These are phyloP conservation scores for Leccinum aurantiacum DNA, from an alignment of 768 basidiomycete genomes.

Conservation along the genomic window DNA sequence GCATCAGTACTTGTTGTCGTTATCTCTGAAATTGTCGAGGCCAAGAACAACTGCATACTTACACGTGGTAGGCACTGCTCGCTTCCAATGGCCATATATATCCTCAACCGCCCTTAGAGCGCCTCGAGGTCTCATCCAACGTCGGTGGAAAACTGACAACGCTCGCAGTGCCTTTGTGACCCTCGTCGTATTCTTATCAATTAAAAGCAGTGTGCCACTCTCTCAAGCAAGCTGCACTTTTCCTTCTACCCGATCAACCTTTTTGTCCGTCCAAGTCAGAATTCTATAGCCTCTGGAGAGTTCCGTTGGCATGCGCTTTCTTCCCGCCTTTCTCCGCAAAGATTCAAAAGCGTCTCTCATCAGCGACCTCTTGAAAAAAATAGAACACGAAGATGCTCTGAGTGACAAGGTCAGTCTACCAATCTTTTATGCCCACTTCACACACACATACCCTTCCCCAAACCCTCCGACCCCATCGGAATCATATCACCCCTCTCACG, in stretches of 20 bases:
- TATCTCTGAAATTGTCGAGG: background rate
- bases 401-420: conserved; percentile 24
- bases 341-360: conserved; percentile 25
- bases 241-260: conserved; percentile 9
- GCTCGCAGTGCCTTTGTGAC: conserved; percentile 10
- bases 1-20: too few species aligned
- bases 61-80: background rate
- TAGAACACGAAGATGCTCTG: conserved; percentile 21
- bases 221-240: conserved; percentile 10
- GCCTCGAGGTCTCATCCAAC: conserved; percentile 19
- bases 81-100: conserved; percentile 11
- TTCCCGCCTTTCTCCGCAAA: conserved; percentile 29
- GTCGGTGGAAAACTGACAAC: conserved; percentile 15
- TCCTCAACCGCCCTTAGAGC: background rate
- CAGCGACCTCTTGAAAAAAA: conserved; percentile 25
- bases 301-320: conserved; percentile 24
- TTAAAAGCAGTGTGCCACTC: conserved; percentile 14
- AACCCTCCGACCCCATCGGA: background rate
- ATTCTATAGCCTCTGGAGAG: background rate
- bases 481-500: conserved; percentile 3
- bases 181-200: background rate
- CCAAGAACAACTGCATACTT: too few species aligned
- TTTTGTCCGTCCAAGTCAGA: conserved; percentile 1
- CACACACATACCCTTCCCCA: background rate
- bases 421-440: background rate